Evolutionary conservation across 352 stramenopile genomes (phyloP), one percentile per base, ranked within the genome.

Genomic region (Phytopythium sindhum): DNA sequence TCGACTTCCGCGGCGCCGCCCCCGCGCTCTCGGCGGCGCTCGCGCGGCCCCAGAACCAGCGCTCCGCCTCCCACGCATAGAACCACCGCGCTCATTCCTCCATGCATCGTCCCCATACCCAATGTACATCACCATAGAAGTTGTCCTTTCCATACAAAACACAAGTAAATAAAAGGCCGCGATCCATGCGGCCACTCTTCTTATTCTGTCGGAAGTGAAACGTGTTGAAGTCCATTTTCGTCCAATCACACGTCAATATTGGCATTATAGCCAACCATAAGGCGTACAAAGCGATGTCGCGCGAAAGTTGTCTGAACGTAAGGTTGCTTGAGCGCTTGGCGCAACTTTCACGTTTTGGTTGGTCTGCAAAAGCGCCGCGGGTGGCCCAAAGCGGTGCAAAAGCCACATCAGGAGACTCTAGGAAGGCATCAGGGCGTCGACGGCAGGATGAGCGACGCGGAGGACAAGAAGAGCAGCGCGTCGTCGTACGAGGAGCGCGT

Each of bases 401-500:
- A 31, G 45, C 35, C 57, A 44, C 47, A 42, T 44, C 29, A 37
- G 37, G 37, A 29, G 19, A 21, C 19, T 50, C 55, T 26, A 2
- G 52, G 19, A 5, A 17, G 6, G 4, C 2, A 29, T 2, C 31
- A 29, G 23, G 31, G 44, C 8, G n/a, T 11, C 10, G 33, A 23
- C 50, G 50, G 15, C 15, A 62, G 57, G 4, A 90, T 92, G 83
- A 92, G 79, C 76, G 79, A 90, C 80, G 79, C 71, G 59, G 80
- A 90, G 69, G 75, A 73, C 65, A 84, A 70, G 67, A 91, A 86
- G 78, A 77, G 75, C 50, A 68, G 56, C 71, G 68, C 69, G 42
- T 59, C 75, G 55, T 71, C 75, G 50, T 96, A 96, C 68, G 87
- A 96, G 69, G 87, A 96, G 69, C 85, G 86, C 52, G 75, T 94